Evolutionary conservation across 2,329 filamentous ascomycete genomes (phyloP), one percentile per base, ranked within the genome.

Genomic region (Xylaria digitata): DNA sequence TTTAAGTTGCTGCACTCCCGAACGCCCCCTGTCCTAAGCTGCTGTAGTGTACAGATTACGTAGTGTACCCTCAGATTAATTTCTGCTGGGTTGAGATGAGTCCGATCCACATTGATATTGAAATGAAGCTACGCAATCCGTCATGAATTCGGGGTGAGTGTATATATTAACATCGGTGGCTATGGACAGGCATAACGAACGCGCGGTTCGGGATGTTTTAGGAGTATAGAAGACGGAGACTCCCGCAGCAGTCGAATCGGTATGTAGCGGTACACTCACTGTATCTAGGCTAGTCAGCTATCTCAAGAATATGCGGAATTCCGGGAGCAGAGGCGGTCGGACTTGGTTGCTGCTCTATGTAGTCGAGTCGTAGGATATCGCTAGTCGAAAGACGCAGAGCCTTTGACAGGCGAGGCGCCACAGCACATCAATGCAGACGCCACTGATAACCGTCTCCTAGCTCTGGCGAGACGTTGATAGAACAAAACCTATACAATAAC

Each of bases 21-120:
- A 61, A 6, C 30, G 26, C 43, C 62, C 63, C 60, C 46, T 67
- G 37, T 60, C 55, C 45, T 57, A 13, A 32, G 23, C 21, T 42
- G 40, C 59, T 34, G 53, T 40, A 19, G 26, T 21, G 34, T 45
- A 63, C 6, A 54, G 58, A 42, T 54, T 45, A 48, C 43, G 37
- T 23, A 13, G 48, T 65, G 23, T 45, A 52, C 40, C 60, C 46
- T 67, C 64, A 63, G 57, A 52, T 61, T 70, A 71, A 67, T 63
- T 70, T 70, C 67, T 71, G 62, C 48, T 69, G 60, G 60, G 61
- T 52, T 69, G 58, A 60, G 61, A 37, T 46, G 55, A 68, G 42
- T 49, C 50, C 43, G 55, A 42, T 61, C 58, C 58, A 55, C 59
- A 26, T 34, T 19, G 52, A 37, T 37, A 50, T 48, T 46, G 49